Percentiles rank a stretch among this genome's conserved stretches.
Conservation (phyloP, 306 rosid species). For the Canavalia ensiformis region DNA sequence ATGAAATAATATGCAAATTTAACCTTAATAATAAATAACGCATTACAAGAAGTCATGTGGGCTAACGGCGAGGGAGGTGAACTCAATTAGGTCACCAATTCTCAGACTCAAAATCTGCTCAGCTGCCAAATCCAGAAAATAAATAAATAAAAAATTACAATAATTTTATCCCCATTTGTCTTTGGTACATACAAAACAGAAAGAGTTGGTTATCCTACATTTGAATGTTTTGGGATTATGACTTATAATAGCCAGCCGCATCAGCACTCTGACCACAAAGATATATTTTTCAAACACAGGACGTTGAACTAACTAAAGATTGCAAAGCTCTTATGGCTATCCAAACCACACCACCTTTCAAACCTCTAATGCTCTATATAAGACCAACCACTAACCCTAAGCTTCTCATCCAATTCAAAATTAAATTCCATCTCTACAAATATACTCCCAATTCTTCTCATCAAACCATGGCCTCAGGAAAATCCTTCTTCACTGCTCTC, state of each 20-base stretch:
- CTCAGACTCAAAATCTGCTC: neutral
- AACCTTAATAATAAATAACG: neutral
- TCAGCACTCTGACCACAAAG: neutral
- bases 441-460: neutral
- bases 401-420: constrained; percentile 29
- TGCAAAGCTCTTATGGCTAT: neutral
- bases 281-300: constrained; percentile 13
- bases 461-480: constrained; percentile 40
- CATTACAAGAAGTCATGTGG: neutral
- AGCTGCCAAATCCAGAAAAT: neutral
- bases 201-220: constrained; percentile 31
- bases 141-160: neutral
- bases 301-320: constrained; percentile 35
- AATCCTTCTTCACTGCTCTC: constrained; percentile 33
- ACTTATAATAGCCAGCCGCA: neutral
- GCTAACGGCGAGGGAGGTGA: neutral
- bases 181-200: neutral
- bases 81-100: constrained; percentile 19
- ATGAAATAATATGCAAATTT: neutral
- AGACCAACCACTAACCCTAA: neutral
- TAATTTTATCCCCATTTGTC: neutral
- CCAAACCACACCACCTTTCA: constrained; percentile 9
- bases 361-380: constrained; percentile 23
- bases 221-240: neutral
- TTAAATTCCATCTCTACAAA: neutral